Evolutionary conservation across 345 rosid species (phyloP).

Genomic region (Geranium brycei): DNA sequence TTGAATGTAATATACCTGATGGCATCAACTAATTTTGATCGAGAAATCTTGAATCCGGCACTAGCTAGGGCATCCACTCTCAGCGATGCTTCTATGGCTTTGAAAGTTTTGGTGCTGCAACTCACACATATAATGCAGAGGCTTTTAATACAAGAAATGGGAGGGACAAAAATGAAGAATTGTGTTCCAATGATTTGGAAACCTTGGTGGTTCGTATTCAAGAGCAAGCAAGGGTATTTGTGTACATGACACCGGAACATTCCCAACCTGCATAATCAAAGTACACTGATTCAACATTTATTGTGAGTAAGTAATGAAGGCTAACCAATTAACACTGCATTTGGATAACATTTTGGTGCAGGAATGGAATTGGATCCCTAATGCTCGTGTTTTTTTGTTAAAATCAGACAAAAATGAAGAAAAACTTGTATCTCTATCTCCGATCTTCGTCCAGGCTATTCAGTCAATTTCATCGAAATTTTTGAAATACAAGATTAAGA

Average conservation of each 20-base stretch:
- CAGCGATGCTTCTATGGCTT: constrained; percentile 70
- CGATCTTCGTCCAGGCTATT: too few relatives aligned
- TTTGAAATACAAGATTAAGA: too few relatives aligned
- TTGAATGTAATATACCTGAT: constrained; percentile 37
- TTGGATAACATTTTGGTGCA: too few relatives aligned
- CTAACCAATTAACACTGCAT: too few relatives aligned
- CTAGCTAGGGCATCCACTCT: constrained; percentile 93
- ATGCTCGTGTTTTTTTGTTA: too few relatives aligned
- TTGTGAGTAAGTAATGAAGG: too few relatives aligned
- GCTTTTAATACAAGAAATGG: background rate
- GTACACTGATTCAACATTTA: background rate
- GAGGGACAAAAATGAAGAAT: background rate
- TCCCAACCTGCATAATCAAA: constrained; percentile 48
- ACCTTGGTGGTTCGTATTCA: constrained; percentile 89
- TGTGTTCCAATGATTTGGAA: background rate
- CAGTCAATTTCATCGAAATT: too few relatives aligned
- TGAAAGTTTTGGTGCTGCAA: constrained; percentile 62
- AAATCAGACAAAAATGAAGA: too few relatives aligned
- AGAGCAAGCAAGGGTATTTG: constrained; percentile 73
- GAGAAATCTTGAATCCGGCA: constrained; percentile 91
- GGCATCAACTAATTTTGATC: constrained; percentile 67
- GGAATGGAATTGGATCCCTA: too few relatives aligned
- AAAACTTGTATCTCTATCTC: too few relatives aligned
- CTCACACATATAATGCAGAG: background rate
- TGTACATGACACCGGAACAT: constrained; percentile 66